These are phyloP conservation scores for Geotrichum macrosporum DNA, from an alignment of 1,139 yeast species.

Conservation along the genomic window DNA sequence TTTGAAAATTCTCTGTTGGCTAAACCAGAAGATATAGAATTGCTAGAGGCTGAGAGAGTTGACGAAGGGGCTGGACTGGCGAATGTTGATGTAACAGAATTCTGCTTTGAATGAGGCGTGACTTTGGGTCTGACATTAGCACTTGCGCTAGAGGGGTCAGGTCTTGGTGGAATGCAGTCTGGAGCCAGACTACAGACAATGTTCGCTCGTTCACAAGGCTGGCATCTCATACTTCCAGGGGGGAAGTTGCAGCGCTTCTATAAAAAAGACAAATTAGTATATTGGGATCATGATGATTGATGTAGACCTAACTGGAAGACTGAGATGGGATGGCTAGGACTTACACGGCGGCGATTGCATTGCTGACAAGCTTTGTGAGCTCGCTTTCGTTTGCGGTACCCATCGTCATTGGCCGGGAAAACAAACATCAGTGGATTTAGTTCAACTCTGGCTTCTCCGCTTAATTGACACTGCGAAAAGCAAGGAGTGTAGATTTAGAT, in stretches of 20 bases:
- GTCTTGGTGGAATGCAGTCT: conserved; percentile 30
- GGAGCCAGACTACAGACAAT: conserved; percentile 37
- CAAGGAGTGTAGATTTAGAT: too few relatives aligned
- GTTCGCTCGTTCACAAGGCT: conserved; percentile 35
- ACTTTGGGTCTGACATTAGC: conserved; percentile 4
- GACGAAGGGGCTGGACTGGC: neutral
- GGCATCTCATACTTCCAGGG: conserved; percentile 31
- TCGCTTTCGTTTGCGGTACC: conserved; percentile 50
- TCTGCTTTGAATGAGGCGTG: conserved; percentile 4
- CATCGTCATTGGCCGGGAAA: conserved; percentile 56
- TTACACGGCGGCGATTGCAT: conserved; percentile 44
- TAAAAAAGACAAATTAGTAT: neutral
- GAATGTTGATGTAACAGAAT: neutral
- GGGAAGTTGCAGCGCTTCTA: conserved; percentile 36
- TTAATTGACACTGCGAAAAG: too few relatives aligned
- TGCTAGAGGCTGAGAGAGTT: neutral
- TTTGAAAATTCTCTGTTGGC: neutral
- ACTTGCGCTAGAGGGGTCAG: conserved; percentile 11
- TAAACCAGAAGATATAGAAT: neutral
- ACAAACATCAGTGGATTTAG: conserved; percentile 42
- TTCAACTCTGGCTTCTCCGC: too few relatives aligned
- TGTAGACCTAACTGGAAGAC: neutral
- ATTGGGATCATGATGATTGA: neutral
- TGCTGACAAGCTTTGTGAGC: conserved; percentile 52
- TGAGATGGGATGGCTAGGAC: conserved; percentile 12